Evolutionary conservation across 1,284 basidiomycete genomes (phyloP).

Genomic region (Cryptococcus sp.): DNA sequence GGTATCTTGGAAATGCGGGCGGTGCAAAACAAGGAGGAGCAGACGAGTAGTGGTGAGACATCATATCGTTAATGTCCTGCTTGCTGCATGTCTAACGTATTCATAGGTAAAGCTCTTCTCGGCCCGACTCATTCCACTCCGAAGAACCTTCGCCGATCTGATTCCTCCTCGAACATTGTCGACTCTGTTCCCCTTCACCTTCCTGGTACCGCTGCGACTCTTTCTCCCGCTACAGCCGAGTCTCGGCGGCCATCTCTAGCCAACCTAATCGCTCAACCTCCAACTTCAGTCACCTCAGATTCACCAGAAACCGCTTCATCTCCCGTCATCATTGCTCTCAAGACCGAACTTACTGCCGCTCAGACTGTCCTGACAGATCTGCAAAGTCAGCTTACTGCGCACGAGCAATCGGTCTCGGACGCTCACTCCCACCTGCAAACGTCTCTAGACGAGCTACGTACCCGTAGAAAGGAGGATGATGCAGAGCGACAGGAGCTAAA

Average conservation of each 20-base stretch:
- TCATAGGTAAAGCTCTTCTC: conserved; percentile 15
- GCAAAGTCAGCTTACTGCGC: conserved; percentile 71
- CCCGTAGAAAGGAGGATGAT: conserved; percentile 81
- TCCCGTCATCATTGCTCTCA: conserved; percentile 70
- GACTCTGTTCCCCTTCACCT: conserved; percentile 52
- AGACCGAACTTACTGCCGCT: conserved; percentile 71
- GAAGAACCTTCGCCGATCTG: conserved; percentile 23
- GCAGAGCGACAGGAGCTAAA: conserved; percentile 74
- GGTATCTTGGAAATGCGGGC: conserved; percentile 46
- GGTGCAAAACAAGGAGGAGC: conserved; percentile 41
- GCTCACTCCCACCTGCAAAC: conserved; percentile 67
- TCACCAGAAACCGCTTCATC: conserved; percentile 51
- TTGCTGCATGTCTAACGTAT: conserved; percentile 5
- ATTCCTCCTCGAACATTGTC: conserved; percentile 21
- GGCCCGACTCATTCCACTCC: conserved; percentile 10
- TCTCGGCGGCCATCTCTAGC: conserved; percentile 41
- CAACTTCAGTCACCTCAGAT: conserved; percentile 30
- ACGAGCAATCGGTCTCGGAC: conserved; percentile 63
- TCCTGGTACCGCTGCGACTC: conserved; percentile 42
- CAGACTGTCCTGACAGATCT: conserved; percentile 70
- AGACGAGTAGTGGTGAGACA: conserved; percentile 11
- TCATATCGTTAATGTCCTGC: neutral
- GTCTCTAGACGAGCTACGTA: conserved; percentile 72
- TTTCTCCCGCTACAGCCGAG: conserved; percentile 17
- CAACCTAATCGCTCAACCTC: conserved; percentile 33